A percentile compares a stretch with the other conserved stretches of the same genome.
These are phyloP conservation scores for Casaregolazyma suthepensis DNA, from an alignment of 1,139 yeast genomes.

Conservation along the genomic window DNA sequence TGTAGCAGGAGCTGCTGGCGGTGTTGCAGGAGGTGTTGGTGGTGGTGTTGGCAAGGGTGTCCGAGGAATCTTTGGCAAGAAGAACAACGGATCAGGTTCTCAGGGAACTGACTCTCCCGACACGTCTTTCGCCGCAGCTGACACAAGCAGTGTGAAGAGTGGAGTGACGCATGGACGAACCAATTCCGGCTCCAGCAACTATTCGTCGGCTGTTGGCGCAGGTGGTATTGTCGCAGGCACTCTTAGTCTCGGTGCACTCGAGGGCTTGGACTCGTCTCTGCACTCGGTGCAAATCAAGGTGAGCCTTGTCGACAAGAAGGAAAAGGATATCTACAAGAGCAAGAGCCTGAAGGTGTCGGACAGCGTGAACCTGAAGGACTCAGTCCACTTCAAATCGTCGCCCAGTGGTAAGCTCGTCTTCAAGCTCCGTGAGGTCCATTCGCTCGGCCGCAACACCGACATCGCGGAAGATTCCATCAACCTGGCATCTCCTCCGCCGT, in stretches of 20 bases:
- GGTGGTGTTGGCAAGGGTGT: slow-evolving; percentile 41
- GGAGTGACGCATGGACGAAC: slow-evolving; percentile 16
- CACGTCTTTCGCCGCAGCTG: slow-evolving; percentile 11
- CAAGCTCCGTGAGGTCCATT: slow-evolving; percentile 45
- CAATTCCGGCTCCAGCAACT: slow-evolving; percentile 16
- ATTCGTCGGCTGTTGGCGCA: slow-evolving; percentile 12
- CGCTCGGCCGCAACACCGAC: slow-evolving; percentile 64
- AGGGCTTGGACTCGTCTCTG: slow-evolving; percentile 23
- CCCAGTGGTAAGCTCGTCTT: slow-evolving; percentile 54
- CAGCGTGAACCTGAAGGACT: slow-evolving; percentile 56
- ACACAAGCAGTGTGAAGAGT: slow-evolving; percentile 13
- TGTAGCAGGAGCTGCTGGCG: slow-evolving; percentile 24
- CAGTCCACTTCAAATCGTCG: slow-evolving; percentile 60
- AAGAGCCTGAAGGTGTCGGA: slow-evolving; percentile 50
- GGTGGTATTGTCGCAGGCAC: slow-evolving; percentile 22
- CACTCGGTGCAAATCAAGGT: slow-evolving; percentile 26
- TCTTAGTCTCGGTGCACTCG: slow-evolving; percentile 25
- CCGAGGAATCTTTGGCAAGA: slow-evolving; percentile 12
- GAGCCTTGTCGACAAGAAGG: slow-evolving; percentile 26
- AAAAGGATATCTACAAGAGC: slow-evolving; percentile 60
- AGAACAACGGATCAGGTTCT: slow-evolving; percentile 22
- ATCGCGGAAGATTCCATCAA: slow-evolving; percentile 47
- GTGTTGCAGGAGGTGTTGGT: slow-evolving; percentile 28
- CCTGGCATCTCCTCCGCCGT: slow-evolving; percentile 14
- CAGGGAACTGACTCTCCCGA: slow-evolving; percentile 17